Conservation (phyloP, 2,329 filamentous ascomycete species). For the Geosmithia putterillii region DNA sequence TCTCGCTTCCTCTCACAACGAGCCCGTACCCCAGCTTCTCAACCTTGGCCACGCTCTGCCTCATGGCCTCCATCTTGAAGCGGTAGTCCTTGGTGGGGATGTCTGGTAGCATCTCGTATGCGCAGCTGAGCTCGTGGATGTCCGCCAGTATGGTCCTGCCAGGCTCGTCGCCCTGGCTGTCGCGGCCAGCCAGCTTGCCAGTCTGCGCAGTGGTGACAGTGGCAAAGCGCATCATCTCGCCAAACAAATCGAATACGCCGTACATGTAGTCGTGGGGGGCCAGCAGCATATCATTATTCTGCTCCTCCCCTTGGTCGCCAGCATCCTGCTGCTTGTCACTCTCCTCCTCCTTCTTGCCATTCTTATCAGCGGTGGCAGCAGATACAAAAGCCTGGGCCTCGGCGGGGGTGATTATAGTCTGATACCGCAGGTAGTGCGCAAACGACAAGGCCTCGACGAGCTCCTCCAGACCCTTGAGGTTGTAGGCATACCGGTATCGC, state of each 20-base stretch:
- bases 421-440: slow-evolving; percentile 70
- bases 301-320: no score
- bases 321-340: no score
- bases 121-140: slow-evolving; percentile 63
- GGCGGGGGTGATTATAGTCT: slow-evolving; percentile 58
- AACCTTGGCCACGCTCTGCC: slow-evolving; percentile 83
- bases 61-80: slow-evolving; percentile 80
- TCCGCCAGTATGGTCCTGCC: slow-evolving; percentile 60
- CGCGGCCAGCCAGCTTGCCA: slow-evolving; percentile 33
- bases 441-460: slow-evolving; percentile 89
- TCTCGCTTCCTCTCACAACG: slow-evolving; percentile 73
- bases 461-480: slow-evolving; percentile 83
- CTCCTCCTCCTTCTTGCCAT: no score
- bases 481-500: slow-evolving; percentile 66
- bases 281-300: slow-evolving; percentile 52
- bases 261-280: slow-evolving; percentile 79
- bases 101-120: slow-evolving; percentile 62
- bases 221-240: slow-evolving; percentile 94
- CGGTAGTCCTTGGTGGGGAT: slow-evolving; percentile 44
- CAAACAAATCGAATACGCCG: slow-evolving; percentile 85
- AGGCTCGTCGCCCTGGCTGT: not conserved
- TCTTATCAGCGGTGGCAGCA: no score
- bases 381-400: slow-evolving; percentile 41
- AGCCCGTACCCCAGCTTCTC: slow-evolving; percentile 84
- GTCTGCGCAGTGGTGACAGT: slow-evolving; percentile 76